Percentiles rank a stretch among this genome's conserved stretches.
Conservation (phyloP, 1,284 basidiomycete species). For the Tilletia horrida region DNA sequence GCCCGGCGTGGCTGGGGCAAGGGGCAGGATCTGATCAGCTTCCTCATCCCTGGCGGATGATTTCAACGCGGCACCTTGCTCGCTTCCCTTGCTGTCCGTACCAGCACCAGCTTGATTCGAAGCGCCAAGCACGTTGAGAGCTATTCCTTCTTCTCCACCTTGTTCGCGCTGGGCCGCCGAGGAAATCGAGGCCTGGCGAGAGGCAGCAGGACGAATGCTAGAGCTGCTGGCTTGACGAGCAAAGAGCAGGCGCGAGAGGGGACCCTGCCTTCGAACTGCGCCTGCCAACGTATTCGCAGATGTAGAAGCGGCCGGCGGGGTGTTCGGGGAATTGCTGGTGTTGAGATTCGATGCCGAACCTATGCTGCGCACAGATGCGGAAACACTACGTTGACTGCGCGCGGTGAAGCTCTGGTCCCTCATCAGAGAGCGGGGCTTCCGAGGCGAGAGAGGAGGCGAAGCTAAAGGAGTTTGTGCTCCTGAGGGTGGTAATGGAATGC, state of each 20-base stretch:
- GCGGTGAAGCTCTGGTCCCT: slow-evolving; percentile 10
- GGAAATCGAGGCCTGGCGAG: no score
- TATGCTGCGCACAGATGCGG: neutral
- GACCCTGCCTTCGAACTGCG: neutral
- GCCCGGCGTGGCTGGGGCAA: no score
- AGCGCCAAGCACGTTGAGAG: neutral
- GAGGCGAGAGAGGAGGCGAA: neutral
- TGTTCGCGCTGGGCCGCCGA: no score
- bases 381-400: neutral
- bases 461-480: neutral
- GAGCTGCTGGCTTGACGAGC: neutral
- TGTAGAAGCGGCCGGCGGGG: neutral
- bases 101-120: no score
- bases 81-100: neutral
- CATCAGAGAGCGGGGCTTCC: neutral
- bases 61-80: no score
- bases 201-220: neutral
- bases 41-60: neutral
- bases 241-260: slow-evolving; percentile 9
- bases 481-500: slow-evolving; percentile 6
- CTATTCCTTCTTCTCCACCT: slow-evolving; percentile 6
- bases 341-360: neutral
- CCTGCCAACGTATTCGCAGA: neutral
- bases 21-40: neutral
- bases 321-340: neutral